Evolutionary conservation across 495 filamentous ascomycete species (phyloP).

Genomic region (Aspergillus homomorphus): DNA sequence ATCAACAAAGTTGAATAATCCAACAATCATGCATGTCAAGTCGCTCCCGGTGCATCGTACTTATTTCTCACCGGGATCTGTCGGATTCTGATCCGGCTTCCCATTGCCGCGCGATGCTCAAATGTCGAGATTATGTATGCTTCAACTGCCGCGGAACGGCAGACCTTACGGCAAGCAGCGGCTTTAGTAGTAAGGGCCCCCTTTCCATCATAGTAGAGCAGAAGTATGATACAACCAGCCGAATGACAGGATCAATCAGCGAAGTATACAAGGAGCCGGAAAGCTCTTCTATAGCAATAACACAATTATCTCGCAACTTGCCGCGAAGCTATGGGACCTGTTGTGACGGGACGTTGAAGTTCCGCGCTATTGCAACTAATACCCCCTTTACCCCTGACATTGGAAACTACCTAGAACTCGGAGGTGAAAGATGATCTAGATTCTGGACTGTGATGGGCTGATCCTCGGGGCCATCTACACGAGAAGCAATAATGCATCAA

Average conservation of each 20-base stretch:
- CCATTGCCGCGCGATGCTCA: too few species aligned
- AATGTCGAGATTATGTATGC: too few species aligned
- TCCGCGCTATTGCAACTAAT: background rate
- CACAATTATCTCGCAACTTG: too few species aligned
- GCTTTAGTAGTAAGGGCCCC: too few species aligned
- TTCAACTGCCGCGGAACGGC: too few species aligned
- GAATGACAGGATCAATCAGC: background rate
- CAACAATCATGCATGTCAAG: background rate
- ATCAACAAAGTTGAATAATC: background rate
- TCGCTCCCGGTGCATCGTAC: background rate
- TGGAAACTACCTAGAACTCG: background rate
- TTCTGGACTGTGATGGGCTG: background rate
- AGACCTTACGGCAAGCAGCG: too few species aligned
- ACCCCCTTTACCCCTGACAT: background rate
- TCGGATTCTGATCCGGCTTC: background rate
- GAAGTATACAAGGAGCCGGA: too few species aligned
- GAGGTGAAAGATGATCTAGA: background rate
- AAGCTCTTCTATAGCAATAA: too few species aligned
- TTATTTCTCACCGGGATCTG: background rate
- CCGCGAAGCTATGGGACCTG: too few species aligned
- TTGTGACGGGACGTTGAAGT: background rate
- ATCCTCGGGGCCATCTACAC: background rate
- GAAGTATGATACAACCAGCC: too few species aligned
- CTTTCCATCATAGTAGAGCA: too few species aligned
- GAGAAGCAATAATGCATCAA: background rate